phyloP scores from a whole-genome alignment of 805 yeast genomes.

The Saturnispora halmiae region DNA sequence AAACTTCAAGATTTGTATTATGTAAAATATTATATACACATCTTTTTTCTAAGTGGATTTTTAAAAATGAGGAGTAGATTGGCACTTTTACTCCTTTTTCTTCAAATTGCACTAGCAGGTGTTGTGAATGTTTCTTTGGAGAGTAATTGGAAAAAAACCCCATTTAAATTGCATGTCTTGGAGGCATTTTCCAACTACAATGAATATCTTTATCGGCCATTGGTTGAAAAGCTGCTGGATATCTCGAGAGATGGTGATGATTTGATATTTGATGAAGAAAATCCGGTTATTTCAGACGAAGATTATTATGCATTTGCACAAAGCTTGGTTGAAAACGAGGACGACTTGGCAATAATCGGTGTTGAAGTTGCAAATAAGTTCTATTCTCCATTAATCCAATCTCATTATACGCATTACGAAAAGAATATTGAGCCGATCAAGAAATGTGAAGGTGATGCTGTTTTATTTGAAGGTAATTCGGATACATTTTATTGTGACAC shows the following conservation, averaged over 20 bases:
- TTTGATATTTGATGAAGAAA: slow-evolving; percentile 13
- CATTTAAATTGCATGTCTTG: slow-evolving; percentile 34
- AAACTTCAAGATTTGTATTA: too few species aligned
- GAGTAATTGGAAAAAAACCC: slow-evolving; percentile 34
- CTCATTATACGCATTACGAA: slow-evolving; percentile 50
- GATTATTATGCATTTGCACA: slow-evolving; percentile 21
- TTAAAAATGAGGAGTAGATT: neutral
- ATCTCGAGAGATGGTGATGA: slow-evolving; percentile 18
- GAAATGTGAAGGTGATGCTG: slow-evolving; percentile 14
- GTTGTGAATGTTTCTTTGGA: slow-evolving; percentile 26
- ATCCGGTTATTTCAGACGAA: slow-evolving; percentile 19
- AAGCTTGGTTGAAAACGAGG: slow-evolving; percentile 12
- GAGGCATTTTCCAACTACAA: slow-evolving; percentile 34
- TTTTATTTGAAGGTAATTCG: slow-evolving; percentile 33
- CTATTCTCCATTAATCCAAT: slow-evolving; percentile 52
- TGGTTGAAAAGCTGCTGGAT: slow-evolving; percentile 25
- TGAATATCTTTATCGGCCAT: slow-evolving; percentile 30
- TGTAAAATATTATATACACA: too few species aligned
- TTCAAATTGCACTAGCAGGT: neutral
- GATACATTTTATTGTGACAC: slow-evolving; percentile 48
- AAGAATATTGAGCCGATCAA: slow-evolving; percentile 25
- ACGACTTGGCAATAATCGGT: slow-evolving; percentile 26
- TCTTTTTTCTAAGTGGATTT: neutral
- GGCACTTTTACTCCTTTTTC: neutral
- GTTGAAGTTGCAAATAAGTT: slow-evolving; percentile 39